Percentiles rank a stretch among this genome's conserved stretches.
phyloP scores from a whole-genome alignment of 345 rosid species.

The Populus simonii region DNA sequence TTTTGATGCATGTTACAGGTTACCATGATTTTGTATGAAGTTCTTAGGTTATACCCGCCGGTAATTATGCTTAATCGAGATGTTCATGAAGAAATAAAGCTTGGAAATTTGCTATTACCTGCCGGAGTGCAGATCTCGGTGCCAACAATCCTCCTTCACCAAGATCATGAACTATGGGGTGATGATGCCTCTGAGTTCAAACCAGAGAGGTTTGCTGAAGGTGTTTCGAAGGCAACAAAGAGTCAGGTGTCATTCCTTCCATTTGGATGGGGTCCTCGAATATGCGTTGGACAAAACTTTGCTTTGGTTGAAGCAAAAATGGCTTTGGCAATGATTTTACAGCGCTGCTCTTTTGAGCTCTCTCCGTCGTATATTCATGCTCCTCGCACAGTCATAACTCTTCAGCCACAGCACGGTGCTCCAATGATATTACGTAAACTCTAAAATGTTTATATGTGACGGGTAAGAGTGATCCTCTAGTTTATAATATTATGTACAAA shows the following conservation, averaged over 20 bases:
- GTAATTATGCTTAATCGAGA: not conserved
- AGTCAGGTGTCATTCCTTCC: slow-evolving; percentile 32
- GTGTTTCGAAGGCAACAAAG: slow-evolving; percentile 38
- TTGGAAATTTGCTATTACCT: slow-evolving; percentile 11
- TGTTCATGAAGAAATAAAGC: not conserved
- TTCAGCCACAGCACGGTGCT: slow-evolving; percentile 58
- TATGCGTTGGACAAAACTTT: slow-evolving; percentile 45
- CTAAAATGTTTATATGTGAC: not conserved
- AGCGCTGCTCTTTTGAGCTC: slow-evolving; percentile 38
- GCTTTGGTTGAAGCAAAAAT: slow-evolving; percentile 54
- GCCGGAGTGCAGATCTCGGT: not conserved
- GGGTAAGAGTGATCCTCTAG: too few relatives aligned
- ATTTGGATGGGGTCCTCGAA: slow-evolving; percentile 47
- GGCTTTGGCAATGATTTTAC: slow-evolving; percentile 51
- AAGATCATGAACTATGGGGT: slow-evolving; percentile 17
- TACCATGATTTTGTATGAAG: slow-evolving; percentile 24
- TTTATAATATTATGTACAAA: too few relatives aligned
- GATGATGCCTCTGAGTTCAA: slow-evolving; percentile 37
- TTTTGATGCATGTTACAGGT: slow-evolving; percentile 6
- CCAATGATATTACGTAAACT: slow-evolving; percentile 35
- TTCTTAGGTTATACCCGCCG: slow-evolving; percentile 17
- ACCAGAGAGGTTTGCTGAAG: slow-evolving; percentile 47
- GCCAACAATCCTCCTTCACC: slow-evolving; percentile 8
- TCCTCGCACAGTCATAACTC: slow-evolving; percentile 39
- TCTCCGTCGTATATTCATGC: slow-evolving; percentile 54